Base-by-base conservation (phyloP, 2,329 filamentous ascomycete genomes). In the Daldinia sp. region DNA sequence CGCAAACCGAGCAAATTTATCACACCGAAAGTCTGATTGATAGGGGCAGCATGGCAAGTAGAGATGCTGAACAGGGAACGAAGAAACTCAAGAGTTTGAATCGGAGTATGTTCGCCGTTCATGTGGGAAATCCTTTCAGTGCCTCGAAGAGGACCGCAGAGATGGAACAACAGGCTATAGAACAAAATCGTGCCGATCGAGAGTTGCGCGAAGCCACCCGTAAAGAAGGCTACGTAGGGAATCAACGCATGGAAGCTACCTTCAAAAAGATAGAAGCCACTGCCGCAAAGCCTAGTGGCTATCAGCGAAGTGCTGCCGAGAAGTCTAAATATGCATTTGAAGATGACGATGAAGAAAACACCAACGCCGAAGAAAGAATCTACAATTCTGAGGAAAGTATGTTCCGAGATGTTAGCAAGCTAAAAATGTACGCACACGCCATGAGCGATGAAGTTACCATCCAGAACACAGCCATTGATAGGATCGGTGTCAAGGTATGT, bases 51-150 rank as follows among this genome's bases (percentile, higher is more conserved):
- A 20, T 57, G 12, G 33, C 23, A 23, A 67, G 46, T 23, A 50
- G 93, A 71, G 92, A 93, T 3, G 92, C 93, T 0, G 90, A 94
- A 73, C 93, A 94, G 72, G 92, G 93, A 74, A 91, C 93, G 0
- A 88, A 89, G 54, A 93, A 97, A 77, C 83, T 98, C 41, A 95
- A 95, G 82, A 93, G 88, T 0, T 84, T 97, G 56, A 97, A 98
- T 80, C 86, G 91, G 70, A 94, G 91, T 82, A 97, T 98, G 93
- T 97, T 97, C 76, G 92, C 93, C 4, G 88, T 94, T 23, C 91
- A 94, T 75, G 90, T 94, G 28, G 84, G 85, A 60, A 93, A 93
- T 74, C 91, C 91, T 0, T 93, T 97, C 78, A 96, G 92, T 0
- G 89, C 88, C 13, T 89, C 87, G 69, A 87, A 86, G 72, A 87